Evolutionary conservation across 1,284 basidiomycete species (phyloP).

Genomic region (Rhodotorula sp.): DNA sequence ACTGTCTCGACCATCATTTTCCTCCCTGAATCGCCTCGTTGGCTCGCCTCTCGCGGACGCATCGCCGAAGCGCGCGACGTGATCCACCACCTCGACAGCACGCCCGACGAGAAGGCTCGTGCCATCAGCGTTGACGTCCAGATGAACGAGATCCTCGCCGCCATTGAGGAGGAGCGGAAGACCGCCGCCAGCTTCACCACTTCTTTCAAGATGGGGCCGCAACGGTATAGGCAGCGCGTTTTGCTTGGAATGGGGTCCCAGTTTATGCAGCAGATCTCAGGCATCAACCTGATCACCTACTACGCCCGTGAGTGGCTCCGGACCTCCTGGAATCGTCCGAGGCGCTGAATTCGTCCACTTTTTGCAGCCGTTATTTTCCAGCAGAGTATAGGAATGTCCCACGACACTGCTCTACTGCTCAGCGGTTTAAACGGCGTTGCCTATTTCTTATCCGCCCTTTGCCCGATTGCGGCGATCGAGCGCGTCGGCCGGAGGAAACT

Average conservation of each 20-base stretch:
- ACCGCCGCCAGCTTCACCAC: neutral
- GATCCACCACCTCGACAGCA: neutral
- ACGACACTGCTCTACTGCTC: neutral
- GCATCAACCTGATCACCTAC: constrained; percentile 5
- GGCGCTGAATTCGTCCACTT: neutral
- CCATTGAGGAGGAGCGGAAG: constrained; percentile 2
- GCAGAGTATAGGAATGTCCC: neutral
- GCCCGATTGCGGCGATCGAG: constrained; percentile 2
- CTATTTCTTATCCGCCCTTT: neutral
- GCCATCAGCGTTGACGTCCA: neutral
- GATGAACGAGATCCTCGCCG: constrained; percentile 9
- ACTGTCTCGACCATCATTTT: neutral
- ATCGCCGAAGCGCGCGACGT: neutral
- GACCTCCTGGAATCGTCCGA: too few species aligned
- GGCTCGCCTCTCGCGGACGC: neutral
- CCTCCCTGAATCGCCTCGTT: neutral
- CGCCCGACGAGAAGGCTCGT: neutral
- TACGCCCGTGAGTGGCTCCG: neutral
- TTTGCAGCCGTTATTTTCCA: constrained; percentile 5
- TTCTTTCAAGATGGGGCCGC: too few species aligned
- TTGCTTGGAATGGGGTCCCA: neutral
- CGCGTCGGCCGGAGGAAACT: constrained; percentile 9
- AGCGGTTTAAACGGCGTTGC: constrained; percentile 3
- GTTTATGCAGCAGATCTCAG: neutral
- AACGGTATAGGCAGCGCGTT: neutral